Conservation (phyloP, 805 yeast genomes). For the Lipomyces oligophaga region DNA sequence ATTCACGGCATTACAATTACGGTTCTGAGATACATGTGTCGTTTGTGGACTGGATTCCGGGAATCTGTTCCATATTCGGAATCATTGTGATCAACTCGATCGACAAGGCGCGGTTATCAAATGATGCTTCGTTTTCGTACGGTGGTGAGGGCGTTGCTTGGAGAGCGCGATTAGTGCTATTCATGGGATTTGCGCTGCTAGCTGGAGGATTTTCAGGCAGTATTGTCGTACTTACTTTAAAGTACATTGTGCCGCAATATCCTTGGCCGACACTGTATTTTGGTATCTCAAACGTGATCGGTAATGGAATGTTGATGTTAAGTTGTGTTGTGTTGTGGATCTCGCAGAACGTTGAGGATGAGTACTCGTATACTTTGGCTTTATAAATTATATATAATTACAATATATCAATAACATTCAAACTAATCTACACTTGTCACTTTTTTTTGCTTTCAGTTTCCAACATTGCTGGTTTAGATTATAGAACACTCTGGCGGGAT, state of each 20-base stretch:
- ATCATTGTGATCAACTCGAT: slow-evolving; percentile 68
- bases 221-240: slow-evolving; percentile 78
- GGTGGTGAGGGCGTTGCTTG: slow-evolving; percentile 58
- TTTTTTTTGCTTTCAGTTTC: too few species aligned
- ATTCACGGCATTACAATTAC: slow-evolving; percentile 76
- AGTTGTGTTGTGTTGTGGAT: slow-evolving; percentile 90
- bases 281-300: slow-evolving; percentile 86
- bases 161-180: slow-evolving; percentile 89
- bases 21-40: slow-evolving; percentile 84
- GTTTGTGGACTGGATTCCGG: slow-evolving; percentile 94
- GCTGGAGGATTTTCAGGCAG: slow-evolving; percentile 96
- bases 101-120: slow-evolving; percentile 56
- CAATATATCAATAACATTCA: too few species aligned
- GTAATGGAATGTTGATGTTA: slow-evolving; percentile 74
- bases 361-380: slow-evolving; percentile 86
- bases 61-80: slow-evolving; percentile 81
- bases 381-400: slow-evolving; percentile 40
- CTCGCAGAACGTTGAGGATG: slow-evolving; percentile 94
- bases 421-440: too few species aligned
- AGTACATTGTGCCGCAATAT: slow-evolving; percentile 74
- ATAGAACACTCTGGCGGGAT: too few species aligned
- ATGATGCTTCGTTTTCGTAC: slow-evolving; percentile 41
- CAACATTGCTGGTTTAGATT: too few species aligned
- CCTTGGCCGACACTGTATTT: slow-evolving; percentile 85
- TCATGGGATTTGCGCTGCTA: slow-evolving; percentile 84